Conservation (phyloP, 352 stramenopile genomes). For the Phytophthora quininea region DNA sequence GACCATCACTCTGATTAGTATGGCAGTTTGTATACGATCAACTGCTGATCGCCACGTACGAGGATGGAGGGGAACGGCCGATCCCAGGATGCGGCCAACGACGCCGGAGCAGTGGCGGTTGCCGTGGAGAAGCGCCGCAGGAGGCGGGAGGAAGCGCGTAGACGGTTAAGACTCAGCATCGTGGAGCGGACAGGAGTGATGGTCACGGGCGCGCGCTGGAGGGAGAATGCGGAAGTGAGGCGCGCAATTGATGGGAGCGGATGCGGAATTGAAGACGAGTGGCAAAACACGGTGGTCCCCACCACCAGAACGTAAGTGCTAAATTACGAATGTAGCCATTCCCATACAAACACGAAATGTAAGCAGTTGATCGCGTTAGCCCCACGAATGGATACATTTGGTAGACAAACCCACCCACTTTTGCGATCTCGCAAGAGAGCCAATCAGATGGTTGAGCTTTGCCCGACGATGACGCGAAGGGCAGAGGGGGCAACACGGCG, state of each 20-base stretch:
- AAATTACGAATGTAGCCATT: no score
- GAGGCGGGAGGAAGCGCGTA: slow-evolving; percentile 16
- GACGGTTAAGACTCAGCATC: slow-evolving; percentile 25
- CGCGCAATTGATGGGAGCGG: background rate
- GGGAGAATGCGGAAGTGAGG: slow-evolving; percentile 25
- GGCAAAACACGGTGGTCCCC: slow-evolving; percentile 2
- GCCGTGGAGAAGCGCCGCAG: slow-evolving; percentile 7
- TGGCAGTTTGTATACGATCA: background rate
- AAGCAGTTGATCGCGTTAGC: slow-evolving; percentile 47
- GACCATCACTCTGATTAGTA: slow-evolving; percentile 23
- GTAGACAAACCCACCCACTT: background rate
- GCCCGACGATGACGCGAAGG: background rate
- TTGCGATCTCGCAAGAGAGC: background rate
- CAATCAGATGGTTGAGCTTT: slow-evolving; percentile 5
- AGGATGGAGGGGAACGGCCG: slow-evolving; percentile 80
- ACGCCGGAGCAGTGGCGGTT: slow-evolving; percentile 44
- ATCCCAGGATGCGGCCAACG: slow-evolving; percentile 74
- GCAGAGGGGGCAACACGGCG: no score
- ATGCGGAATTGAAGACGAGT: background rate
- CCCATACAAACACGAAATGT: slow-evolving; percentile 25
- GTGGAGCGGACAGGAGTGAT: slow-evolving; percentile 2
- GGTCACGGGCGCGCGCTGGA: background rate
- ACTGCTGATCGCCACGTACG: slow-evolving; percentile 36
- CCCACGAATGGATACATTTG: slow-evolving; percentile 23
- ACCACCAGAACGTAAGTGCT: slow-evolving; percentile 33